Conservation (phyloP, 345 rosid species). For the Corymbia maculata region DNA sequence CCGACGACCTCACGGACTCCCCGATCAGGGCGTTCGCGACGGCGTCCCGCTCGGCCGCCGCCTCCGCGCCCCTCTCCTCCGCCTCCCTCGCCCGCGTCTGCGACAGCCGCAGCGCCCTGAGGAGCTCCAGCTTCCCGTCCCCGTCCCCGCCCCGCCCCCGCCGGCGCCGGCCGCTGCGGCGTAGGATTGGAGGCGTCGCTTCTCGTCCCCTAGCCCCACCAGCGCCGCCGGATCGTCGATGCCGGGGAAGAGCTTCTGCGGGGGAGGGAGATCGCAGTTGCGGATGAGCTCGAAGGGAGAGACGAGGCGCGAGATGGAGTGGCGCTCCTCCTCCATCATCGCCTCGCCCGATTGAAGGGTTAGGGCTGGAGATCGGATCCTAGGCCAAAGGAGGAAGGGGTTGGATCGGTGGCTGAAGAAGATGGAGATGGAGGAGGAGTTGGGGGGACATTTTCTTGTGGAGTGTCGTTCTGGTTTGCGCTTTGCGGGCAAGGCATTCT, state of each 20-base stretch:
- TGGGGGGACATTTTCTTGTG: background rate
- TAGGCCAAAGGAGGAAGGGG: background rate
- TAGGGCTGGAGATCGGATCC: background rate
- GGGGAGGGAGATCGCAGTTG: conserved; percentile 60
- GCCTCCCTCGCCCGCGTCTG: conserved; percentile 68
- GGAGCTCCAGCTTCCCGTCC: conserved; percentile 29
- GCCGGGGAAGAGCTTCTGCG: conserved; percentile 30
- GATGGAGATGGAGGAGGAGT: background rate
- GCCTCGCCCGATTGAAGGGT: background rate
- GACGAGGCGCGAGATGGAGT: background rate
- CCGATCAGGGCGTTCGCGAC: conserved; percentile 17
- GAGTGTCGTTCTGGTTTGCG: background rate
- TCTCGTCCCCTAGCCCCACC: background rate
- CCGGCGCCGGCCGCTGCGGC: background rate
- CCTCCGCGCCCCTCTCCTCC: conserved; percentile 28
- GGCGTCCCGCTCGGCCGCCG: conserved; percentile 30
- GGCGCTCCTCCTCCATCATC: background rate
- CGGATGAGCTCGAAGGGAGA: conserved; percentile 8
- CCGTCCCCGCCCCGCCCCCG: background rate
- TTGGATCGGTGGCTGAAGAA: background rate
- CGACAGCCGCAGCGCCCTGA: conserved; percentile 53
- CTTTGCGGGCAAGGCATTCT: background rate
- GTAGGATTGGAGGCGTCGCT: background rate
- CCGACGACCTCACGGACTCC: conserved; percentile 32
- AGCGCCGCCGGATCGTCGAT: conserved; percentile 7